phyloP scores from a whole-genome alignment of 495 filamentous ascomycete species.

The Immersiella caudata region DNA sequence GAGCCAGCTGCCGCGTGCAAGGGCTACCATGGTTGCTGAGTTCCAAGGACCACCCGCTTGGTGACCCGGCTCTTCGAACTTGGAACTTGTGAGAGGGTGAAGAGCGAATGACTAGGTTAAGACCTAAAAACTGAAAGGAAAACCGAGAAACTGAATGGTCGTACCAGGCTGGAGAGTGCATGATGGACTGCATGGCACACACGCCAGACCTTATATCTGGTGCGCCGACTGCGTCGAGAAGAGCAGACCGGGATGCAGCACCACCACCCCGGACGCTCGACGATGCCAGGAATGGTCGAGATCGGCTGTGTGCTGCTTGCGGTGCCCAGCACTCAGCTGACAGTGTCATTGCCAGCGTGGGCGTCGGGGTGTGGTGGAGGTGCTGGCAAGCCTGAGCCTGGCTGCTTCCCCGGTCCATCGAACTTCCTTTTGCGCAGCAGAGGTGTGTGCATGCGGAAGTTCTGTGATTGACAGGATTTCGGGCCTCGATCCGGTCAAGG shows the following conservation, averaged over 20 bases:
- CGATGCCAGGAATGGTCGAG: conserved; percentile 3
- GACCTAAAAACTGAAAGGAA: neutral
- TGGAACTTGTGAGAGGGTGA: conserved; percentile 13
- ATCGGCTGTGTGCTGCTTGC: conserved; percentile 15
- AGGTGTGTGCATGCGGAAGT: neutral
- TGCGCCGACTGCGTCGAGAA: neutral
- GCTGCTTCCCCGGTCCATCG: neutral
- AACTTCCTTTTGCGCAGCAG: neutral
- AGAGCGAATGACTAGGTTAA: conserved; percentile 8
- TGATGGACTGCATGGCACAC: neutral
- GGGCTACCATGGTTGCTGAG: conserved; percentile 5
- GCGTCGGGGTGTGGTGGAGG: neutral
- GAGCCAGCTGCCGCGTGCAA: conserved; percentile 8
- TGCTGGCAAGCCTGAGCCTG: neutral
- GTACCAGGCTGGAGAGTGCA: neutral
- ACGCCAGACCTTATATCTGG: conserved; percentile 6
- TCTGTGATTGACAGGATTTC: conserved; percentile 6
- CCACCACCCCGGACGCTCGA: neutral
- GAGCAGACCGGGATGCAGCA: neutral
- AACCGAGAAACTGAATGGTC: neutral
- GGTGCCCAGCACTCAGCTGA: conserved; percentile 15
- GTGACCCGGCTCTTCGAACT: neutral
- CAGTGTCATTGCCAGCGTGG: conserved; percentile 7
- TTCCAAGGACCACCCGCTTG: neutral
- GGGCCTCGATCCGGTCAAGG: neutral